Base-by-base conservation (phyloP, 176 grass and related monocot genomes). In the Cenchrus americanus region DNA sequence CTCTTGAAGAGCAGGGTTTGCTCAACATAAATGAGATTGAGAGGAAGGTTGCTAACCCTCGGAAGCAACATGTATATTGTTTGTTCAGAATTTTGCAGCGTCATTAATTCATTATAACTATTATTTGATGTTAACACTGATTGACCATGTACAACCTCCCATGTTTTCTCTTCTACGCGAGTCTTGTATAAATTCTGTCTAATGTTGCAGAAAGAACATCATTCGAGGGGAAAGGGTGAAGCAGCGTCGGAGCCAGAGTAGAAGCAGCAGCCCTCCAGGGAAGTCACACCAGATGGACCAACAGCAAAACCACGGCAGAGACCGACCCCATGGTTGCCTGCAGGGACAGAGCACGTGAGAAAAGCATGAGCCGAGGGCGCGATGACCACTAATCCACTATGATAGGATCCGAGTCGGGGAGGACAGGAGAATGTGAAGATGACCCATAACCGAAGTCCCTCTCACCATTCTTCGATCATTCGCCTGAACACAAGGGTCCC, bases 1-100 rank as follows among this genome's bases (percentile, higher is more conserved):
- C 88, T 61, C 97, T 96, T 65, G 97, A 96, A 80, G 97, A 99
- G 73, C 92, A 89, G 65, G 93, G 91, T 54, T 71, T 94, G 86
- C 77, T 89, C 49, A 94, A 86, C 66, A 70, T n/a, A 2, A 93
- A 96, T 54, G 97, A 94, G 72, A 96, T 99, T 57, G 97, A 99
- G 69, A 94, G 83, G 84, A 99, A 96, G 89, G 86, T 96, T 82
- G 83, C 84, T 12, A 78, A 71, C 77, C 87, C n/a, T n/a, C n/a
- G n/a, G n/a, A n/a, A n/a, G n/a, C n/a, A n/a, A n/a, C n/a, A n/a
- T n/a, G n/a, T n/a, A n/a, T n/a, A n/a, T n/a, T n/a, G n/a, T n/a
- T n/a, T n/a, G n/a, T n/a, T n/a, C n/a, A n/a, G n/a, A n/a, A n/a
- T n/a, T n/a, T n/a, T n/a, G n/a, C n/a, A n/a, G n/a, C n/a, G n/a